Conservation (phyloP, 495 filamentous ascomycete species). For the Tricharina praecox region DNA sequence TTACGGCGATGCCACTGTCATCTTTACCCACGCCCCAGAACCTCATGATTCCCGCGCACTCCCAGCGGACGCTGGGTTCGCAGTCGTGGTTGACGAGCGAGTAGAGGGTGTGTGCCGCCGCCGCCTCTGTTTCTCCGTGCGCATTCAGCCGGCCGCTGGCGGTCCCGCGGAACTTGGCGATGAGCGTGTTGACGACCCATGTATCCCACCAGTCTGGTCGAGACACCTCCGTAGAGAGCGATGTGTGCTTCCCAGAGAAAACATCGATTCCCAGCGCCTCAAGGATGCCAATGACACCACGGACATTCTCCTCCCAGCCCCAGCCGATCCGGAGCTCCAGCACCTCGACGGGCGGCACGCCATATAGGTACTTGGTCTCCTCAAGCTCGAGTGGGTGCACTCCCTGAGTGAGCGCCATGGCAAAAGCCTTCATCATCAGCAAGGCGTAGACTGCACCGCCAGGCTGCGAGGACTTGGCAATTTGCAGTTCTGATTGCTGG, state of each 20-base stretch:
- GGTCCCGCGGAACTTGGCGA: conserved; percentile 82
- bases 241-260: conserved; percentile 3
- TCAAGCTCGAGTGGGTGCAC: conserved; percentile 66
- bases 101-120: conserved; percentile 50
- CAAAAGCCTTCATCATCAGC: conserved; percentile 59
- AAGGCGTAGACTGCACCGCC: conserved; percentile 53
- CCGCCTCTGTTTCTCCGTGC: conserved; percentile 38
- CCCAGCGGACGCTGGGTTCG: conserved; percentile 85
- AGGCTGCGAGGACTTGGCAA: not conserved
- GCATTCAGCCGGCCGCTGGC: conserved; percentile 51
- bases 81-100: conserved; percentile 84
- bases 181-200: conserved; percentile 86
- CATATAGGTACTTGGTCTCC: conserved; percentile 88
- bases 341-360: conserved; percentile 30
- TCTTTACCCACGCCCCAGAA: conserved; percentile 36
- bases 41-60: conserved; percentile 73
- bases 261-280: conserved; percentile 5
- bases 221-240: not conserved
- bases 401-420: conserved; percentile 70
- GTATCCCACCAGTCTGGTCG: conserved; percentile 4
- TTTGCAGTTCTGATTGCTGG: not conserved
- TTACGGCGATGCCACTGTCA: too few species aligned
- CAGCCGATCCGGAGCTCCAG: not conserved
- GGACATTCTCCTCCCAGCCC: conserved; percentile 35
- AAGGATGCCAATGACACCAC: conserved; percentile 7